phyloP scores from a whole-genome alignment of 148 eudicot genomes.

The Amaranthus hypochondriacus region DNA sequence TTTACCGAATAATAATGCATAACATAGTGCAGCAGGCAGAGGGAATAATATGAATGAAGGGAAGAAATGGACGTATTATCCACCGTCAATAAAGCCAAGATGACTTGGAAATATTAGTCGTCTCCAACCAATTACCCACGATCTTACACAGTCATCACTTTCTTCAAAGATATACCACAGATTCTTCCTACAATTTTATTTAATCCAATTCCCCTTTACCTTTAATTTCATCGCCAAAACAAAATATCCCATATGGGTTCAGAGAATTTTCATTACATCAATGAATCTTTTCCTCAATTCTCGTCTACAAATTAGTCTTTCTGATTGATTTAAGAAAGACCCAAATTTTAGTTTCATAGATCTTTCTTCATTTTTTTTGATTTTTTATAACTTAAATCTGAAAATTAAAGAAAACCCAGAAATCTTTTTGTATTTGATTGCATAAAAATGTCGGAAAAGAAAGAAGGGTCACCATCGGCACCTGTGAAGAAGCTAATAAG shows the following conservation, averaged over 20 bases:
- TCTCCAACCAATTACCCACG: conserved; percentile 26
- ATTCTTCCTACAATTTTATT: background rate
- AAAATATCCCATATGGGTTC: background rate
- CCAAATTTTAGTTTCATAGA: conserved; percentile 1
- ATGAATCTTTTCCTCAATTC: conserved; percentile 1
- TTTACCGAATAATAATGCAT: no score
- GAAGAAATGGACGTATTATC: background rate
- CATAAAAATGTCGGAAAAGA: conserved; percentile 20
- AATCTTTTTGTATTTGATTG: background rate
- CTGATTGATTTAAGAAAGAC: background rate
- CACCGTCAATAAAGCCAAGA: conserved; percentile 1
- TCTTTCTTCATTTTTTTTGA: background rate
- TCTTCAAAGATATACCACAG: conserved; percentile 6
- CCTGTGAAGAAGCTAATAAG: conserved; percentile 29
- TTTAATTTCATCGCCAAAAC: background rate
- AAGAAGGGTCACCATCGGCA: conserved; percentile 15
- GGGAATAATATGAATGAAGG: no score
- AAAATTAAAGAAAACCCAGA: background rate
- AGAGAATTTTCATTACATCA: no score
- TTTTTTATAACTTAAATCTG: background rate
- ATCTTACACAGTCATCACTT: background rate
- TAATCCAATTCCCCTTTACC: background rate
- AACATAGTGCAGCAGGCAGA: no score
- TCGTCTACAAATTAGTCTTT: conserved; percentile 6
- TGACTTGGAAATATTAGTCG: conserved; percentile 20